A percentile compares a stretch with the other conserved stretches of the same genome.
Evolutionary conservation across 306 rosid species (phyloP).

Genomic region (Cucurbita moschata): DNA sequence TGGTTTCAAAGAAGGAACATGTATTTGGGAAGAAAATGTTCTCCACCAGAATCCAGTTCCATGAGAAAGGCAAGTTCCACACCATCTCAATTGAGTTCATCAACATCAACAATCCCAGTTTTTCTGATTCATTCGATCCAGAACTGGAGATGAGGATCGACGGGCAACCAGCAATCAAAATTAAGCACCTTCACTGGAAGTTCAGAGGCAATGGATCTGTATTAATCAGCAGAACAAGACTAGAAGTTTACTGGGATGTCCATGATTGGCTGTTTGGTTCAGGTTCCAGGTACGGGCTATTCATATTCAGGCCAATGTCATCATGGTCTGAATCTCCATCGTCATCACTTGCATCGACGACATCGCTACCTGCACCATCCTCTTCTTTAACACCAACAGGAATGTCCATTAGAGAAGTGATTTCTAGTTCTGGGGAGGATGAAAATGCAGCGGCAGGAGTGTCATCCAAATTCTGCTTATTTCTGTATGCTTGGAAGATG

Average conservation of each 20-base stretch:
- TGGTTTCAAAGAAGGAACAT: slow-evolving; percentile 65
- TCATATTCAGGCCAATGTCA: slow-evolving; percentile 54
- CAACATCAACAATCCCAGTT: slow-evolving; percentile 8
- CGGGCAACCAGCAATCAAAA: slow-evolving; percentile 54
- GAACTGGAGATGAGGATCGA: slow-evolving; percentile 76
- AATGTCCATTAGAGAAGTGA: slow-evolving; percentile 17
- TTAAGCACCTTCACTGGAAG: slow-evolving; percentile 88
- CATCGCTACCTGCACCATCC: slow-evolving; percentile 14
- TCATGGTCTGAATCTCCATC: slow-evolving; percentile 13
- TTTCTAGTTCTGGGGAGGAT: slow-evolving; percentile 14
- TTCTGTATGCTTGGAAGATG: slow-evolving; percentile 80
- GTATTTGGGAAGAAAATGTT: slow-evolving; percentile 58
- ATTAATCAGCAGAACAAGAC: slow-evolving; percentile 37
- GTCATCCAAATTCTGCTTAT: slow-evolving; percentile 45
- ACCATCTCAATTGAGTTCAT: slow-evolving; percentile 63
- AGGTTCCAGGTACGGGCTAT: slow-evolving; percentile 64
- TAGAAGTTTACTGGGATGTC: slow-evolving; percentile 84
- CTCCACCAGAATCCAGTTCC: slow-evolving; percentile 47
- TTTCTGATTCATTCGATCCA: slow-evolving; percentile 41
- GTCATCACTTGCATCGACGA: background rate
- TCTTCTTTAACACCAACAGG: slow-evolving; percentile 19
- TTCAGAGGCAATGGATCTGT: slow-evolving; percentile 75
- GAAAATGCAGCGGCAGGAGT: slow-evolving; percentile 12
- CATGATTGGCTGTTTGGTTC: slow-evolving; percentile 86
- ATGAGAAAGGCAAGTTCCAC: slow-evolving; percentile 37